Conservation (phyloP, 305 asterid genomes). For the Withania somnifera region DNA sequence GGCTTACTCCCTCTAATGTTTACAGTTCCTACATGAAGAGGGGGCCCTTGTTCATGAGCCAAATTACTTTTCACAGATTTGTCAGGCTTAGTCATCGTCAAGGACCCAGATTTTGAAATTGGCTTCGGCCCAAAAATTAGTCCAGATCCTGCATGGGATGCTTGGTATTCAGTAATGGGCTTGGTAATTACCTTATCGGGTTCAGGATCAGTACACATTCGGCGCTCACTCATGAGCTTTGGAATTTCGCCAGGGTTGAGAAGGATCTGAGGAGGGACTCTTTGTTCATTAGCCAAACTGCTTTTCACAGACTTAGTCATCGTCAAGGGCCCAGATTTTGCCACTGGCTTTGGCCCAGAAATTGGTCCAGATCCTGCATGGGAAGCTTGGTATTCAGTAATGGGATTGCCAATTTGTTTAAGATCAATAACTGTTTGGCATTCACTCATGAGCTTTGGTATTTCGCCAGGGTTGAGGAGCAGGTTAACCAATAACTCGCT, state of each 20-base stretch:
- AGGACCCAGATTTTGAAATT: neutral
- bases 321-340: neutral
- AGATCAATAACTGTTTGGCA: no score
- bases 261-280: neutral
- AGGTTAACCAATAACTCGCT: slow-evolving; percentile 45
- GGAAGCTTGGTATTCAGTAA: neutral
- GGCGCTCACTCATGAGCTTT: no score
- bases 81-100: slow-evolving; percentile 1
- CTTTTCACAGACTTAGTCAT: neutral
- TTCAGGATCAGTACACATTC: neutral
- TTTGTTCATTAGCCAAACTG: slow-evolving; percentile 1
- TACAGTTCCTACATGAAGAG: neutral
- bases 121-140: slow-evolving; percentile 4
- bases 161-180: neutral
- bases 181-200: neutral
- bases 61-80: neutral
- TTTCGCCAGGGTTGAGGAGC: slow-evolving; percentile 52
- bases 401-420: neutral
- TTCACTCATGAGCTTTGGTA: slow-evolving; percentile 45
- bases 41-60: neutral
- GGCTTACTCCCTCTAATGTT: neutral
- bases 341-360: slow-evolving; percentile 8
- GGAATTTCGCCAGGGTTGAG: no score
- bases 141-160: neutral
- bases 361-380: neutral